Evolutionary conservation across 2,329 filamentous ascomycete species (phyloP), one percentile per base, ranked within the genome.

Genomic region (Zalaria sp.): DNA sequence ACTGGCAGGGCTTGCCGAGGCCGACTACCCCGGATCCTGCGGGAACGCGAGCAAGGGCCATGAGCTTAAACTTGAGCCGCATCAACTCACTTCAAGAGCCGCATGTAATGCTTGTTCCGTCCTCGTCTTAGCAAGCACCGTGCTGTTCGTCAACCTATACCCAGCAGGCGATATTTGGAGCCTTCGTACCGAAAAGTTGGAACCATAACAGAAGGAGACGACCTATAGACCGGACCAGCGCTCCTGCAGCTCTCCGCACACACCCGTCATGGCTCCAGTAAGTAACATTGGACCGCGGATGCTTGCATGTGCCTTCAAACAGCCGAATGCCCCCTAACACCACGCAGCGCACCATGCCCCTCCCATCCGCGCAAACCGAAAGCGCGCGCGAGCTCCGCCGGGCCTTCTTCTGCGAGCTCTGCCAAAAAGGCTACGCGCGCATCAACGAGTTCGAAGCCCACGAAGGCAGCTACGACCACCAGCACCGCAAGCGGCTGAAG

Each of bases 381-480:
- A 41, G 39, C 28, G 43, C 43, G 6, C 38, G 39, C 35, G 37
- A 45, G 10, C n/a, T 43, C 11, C 41, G 43, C 31, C 35, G 29
- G 32, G 39, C 39, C 32, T 47, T 47, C 38, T 45, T 34, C 37
- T 48, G 77, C 67, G 75, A 79, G 34, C 75, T 96, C 42, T 96
- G 91, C 68, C 79, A 82, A 49, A 96, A 96, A 65, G 89, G 88
- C 53, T 98, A 96, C 64, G 79, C 81, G 2, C 86, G 91, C 43
- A 89, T 93, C 72, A 89, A 93, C 57, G 89, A 96, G 60, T 95
- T 93, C 60, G 89, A 96, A 62, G 82, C 88, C 5, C 91, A 98
- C 60, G 83, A 95, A 43, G 79, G 79, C 48, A 91, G 83, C 54
- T 96, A 96, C 62, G 91, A 96, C 58, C 91, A 98, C 64, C 83